Evolutionary conservation across 192 early-diverging fungal genomes (phyloP), one percentile per base, ranked within the genome.

Genomic region (Pecoramyces ruminantium): DNA sequence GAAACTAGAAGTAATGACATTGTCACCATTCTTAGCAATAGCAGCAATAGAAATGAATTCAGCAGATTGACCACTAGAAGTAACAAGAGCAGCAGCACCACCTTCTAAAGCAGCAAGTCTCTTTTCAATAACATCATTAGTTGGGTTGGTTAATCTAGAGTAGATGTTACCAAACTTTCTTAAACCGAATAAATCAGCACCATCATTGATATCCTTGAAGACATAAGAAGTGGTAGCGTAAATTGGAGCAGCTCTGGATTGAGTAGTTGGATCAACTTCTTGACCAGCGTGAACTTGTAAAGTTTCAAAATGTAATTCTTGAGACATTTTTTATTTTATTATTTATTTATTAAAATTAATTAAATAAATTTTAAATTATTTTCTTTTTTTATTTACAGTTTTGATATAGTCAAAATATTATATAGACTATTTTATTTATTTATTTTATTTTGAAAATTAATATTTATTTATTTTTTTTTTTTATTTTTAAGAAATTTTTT

Each of bases 231-330:
- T 87, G 1, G 95, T 94, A 0, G 95, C 94, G 84, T 96, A 98
- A 83, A 98, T 96, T 34, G 96, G 96, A 1, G 93, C 91, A 5
- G 96, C 96, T 25, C 95, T 89, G 21, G 96, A 88, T 28, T 92
- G 90, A 80, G 94, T 96, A 4, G 89, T 82, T 11, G 88, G 29
- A 81, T 88, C 91, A 78, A 92, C 83, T 13, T 80, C 81, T 81
- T 93, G 94, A 29, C 95, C 96, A 28, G 95, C 94, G 82, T 98
- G 96, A 21, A 98, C 85, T 86, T 96, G 95, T 29, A 96, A 91
- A 29, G 96, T 98, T 81, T 97, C 95, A 82, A 97, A 97, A 27
- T 27, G 78, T n/a, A n/a, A 38, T 40, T 79, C 78, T 40, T 79
- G 78, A n/a, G n/a, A n/a, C n/a, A n/a, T n/a, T n/a, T n/a, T n/a